Percentiles rank a stretch among this genome's conserved stretches.
These are phyloP conservation scores for Filobasidium uniguttulatum DNA, from an alignment of 1,284 basidiomycete genomes.

Conservation along the genomic window DNA sequence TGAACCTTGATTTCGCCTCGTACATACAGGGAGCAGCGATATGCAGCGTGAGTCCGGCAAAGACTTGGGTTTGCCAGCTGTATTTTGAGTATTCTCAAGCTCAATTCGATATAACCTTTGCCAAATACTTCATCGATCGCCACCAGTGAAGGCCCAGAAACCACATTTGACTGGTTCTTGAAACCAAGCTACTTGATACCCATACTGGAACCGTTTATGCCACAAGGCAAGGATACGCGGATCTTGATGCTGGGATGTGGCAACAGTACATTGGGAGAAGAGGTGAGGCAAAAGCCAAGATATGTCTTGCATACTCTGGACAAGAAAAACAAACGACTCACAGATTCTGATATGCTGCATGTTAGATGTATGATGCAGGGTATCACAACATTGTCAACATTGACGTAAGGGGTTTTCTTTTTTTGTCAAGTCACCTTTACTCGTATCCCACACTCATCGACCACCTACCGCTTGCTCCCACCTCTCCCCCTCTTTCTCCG, in stretches of 20 bases:
- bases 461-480: background rate
- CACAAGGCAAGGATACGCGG: conserved; percentile 43
- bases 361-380: conserved; percentile 78
- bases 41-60: conserved; percentile 53
- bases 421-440: background rate
- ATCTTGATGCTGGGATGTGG: conserved; percentile 86
- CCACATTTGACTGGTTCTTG: conserved; percentile 57
- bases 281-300: conserved; percentile 18
- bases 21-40: conserved; percentile 51
- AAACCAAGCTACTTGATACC: conserved; percentile 32
- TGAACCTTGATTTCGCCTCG: background rate
- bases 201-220: conserved; percentile 24
- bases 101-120: background rate
- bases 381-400: conserved; percentile 71
- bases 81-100: conserved; percentile 9
- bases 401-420: conserved; percentile 65
- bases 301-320: background rate
- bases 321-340: background rate
- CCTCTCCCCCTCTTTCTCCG: background rate
- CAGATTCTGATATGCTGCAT: background rate
- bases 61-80: conserved; percentile 19
- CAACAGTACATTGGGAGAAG: conserved; percentile 53
- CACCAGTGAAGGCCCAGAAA: conserved; percentile 49
- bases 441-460: background rate
- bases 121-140: background rate